Evolutionary conservation across 2,329 filamentous ascomycete genomes (phyloP), one percentile per base, ranked within the genome.

Genomic region (Epichloe glyceriae): DNA sequence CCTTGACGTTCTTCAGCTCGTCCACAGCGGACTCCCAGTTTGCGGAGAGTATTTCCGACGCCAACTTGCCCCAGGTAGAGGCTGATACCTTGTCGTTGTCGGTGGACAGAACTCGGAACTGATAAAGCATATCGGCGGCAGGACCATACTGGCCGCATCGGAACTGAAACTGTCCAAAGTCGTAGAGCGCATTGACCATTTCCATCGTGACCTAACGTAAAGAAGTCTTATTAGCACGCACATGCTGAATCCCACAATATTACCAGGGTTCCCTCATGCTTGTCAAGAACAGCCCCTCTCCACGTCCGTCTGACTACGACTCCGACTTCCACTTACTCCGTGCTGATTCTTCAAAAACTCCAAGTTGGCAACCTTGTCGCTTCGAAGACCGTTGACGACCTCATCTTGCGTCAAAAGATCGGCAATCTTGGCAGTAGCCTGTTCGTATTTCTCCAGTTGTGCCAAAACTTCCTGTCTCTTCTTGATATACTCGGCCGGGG

Each of bases 301-400:
- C 61, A 57, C 14, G 6, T 11, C 5, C 5, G 14, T 12, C 11
- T 5, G 44, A 2, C n/a, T 8, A 41, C 12, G 26, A 39, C 47
- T 34, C 53, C 58, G 49, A 73, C 81, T 65, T 74, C 58, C 50
- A 73, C 81, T 65, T 74, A 86, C 93, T 58, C 85, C 87, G 71
- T 98, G 91, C 64, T 93, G 86, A 72, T 95, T 93, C 78, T 97
- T 95, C 58, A 98, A 73, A 68, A 91, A 98, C 68, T 91, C 88
- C 83, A 98, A 85, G 76, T 98, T 98, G 72, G 91, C 90, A 66
- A 90, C 88, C 79, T 98, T 98, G 78, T 98, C 93, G 68, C 86
- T 93, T 61, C 93, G 79, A 64, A 98, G 77, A 66, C 91, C 90
- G 59, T 83, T 85, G 58, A 97, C 85, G 43, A 98, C 93, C 58